Base-by-base conservation (phyloP, 2,329 filamentous ascomycete species). In the Colletotrichum camelliae region DNA sequence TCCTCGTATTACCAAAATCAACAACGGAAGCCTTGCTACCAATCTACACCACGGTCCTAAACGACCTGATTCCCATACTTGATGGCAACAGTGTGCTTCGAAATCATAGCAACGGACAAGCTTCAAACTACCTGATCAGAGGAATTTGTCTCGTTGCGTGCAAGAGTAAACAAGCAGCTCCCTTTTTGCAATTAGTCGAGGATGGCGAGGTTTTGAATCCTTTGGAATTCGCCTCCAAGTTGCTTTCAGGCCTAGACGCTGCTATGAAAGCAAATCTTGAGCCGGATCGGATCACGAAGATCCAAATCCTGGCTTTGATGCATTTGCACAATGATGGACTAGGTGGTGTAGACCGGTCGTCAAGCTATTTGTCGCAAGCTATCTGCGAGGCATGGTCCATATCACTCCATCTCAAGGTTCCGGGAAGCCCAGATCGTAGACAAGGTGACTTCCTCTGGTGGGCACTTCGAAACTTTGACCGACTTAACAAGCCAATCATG, bases 321-420 rank as follows among this genome's bases (percentile, higher is more conserved):
- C 79, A 80, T 12, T 69, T 81, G 4, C 77, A 81, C 43, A 81
- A 80, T 55, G 79, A 81, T 39, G 79, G 79, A 0, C 55, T 69
- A 8, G 67, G 69, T 6, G 80, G 80, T 5, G 71, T 78, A 12
- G 79, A 81, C 31, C 76, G 79, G 8, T 78, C 80, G 3, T 79
- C 79, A 10, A 74, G 64, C 27, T 76, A 79, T 35, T 64, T 81
- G 0, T 77, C 79, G 3, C 80, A 80, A 29, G 80, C 80, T 10
- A 80, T 81, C 7, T 76, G 76, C n/a, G 78, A 80, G 12, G 79
- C 79, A 1, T 81, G 80, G 80, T 78, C 79, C 62, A 61, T 82
- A 18, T 79, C 78, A 4, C 58, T 79, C 4, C 78, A 79, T 24
- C 75, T 77, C 16, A 70, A 76, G 16, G 70, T 79, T n/a, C 77